Evolutionary conservation across 176 grass and related monocot species (phyloP).

Genomic region (Leersia perrieri): DNA sequence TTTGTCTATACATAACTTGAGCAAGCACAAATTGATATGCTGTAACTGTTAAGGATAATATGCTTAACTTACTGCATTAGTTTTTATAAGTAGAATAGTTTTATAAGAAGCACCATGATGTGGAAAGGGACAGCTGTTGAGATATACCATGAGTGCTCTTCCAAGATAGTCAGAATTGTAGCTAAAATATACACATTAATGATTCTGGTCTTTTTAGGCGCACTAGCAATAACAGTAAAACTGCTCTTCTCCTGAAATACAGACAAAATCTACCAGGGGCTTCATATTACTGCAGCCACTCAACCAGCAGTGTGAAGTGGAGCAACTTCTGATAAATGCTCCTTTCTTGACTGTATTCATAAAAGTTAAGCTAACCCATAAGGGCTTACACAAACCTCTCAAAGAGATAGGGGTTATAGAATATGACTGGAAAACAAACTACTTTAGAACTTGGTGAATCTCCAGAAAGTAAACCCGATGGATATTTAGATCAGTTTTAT

Average conservation of each 20-base stretch:
- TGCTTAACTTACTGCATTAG: not conserved
- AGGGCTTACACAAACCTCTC: not conserved
- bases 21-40: slow-evolving; percentile 1
- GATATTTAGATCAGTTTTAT: not conserved
- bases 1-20: slow-evolving; percentile 37
- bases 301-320: not conserved
- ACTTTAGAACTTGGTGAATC: not conserved
- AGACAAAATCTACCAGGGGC: not conserved
- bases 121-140: not conserved
- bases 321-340: not conserved
- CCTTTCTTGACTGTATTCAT: not conserved
- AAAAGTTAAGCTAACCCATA: not conserved
- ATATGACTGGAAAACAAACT: not conserved
- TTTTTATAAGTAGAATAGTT: not conserved
- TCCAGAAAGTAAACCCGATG: not conserved
- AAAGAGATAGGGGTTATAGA: not conserved
- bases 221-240: not conserved
- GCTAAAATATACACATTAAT: not conserved
- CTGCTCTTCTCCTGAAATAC: not conserved
- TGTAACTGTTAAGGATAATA: not conserved
- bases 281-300: not conserved
- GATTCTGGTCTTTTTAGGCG: not conserved
- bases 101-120: not conserved
- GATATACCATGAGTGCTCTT: not conserved
- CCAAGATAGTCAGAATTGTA: not conserved